A percentile compares a stretch with the other conserved stretches of the same genome.
These are phyloP conservation scores for Trichoderma harzianum DNA, from an alignment of 2,329 filamentous ascomycete genomes.

Conservation along the genomic window DNA sequence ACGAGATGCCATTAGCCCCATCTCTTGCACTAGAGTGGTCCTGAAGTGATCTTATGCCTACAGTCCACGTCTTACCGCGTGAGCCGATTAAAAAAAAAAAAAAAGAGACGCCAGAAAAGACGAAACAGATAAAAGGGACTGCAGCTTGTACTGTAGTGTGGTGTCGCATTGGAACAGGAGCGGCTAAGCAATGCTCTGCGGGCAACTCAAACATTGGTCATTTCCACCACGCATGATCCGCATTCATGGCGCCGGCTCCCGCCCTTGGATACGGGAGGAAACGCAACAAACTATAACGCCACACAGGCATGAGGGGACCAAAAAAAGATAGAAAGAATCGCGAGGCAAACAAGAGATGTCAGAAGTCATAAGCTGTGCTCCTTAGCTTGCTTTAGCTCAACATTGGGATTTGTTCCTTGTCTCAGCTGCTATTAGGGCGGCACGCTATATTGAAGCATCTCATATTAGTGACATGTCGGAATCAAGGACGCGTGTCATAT, in stretches of 20 bases:
- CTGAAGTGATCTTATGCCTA: neutral
- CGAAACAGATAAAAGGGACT: neutral
- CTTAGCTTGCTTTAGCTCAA: conserved; percentile 7
- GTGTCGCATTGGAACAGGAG: neutral
- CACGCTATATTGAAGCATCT: neutral
- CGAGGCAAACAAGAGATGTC: neutral
- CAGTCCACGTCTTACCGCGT: neutral
- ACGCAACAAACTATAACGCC: conserved; percentile 1
- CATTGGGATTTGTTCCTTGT: neutral
- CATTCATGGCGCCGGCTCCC: conserved; percentile 9
- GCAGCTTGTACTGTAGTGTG: neutral
- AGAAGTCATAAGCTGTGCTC: conserved; percentile 3
- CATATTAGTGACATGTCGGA: conserved; percentile 4
- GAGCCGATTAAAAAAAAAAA: conserved; percentile 7
- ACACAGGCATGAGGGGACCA: neutral
- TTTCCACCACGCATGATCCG: neutral
- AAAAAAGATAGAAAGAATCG: neutral
- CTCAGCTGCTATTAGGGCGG: neutral
- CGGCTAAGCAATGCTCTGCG: neutral
- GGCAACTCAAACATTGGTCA: conserved; percentile 7
- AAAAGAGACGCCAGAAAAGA: neutral
- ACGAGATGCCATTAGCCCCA: neutral
- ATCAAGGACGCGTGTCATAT: neutral
- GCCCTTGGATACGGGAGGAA: conserved; percentile 8
- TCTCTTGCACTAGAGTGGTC: neutral